Base-by-base conservation (phyloP, 2,329 filamentous ascomycete species). In the Penicillium polonicum region DNA sequence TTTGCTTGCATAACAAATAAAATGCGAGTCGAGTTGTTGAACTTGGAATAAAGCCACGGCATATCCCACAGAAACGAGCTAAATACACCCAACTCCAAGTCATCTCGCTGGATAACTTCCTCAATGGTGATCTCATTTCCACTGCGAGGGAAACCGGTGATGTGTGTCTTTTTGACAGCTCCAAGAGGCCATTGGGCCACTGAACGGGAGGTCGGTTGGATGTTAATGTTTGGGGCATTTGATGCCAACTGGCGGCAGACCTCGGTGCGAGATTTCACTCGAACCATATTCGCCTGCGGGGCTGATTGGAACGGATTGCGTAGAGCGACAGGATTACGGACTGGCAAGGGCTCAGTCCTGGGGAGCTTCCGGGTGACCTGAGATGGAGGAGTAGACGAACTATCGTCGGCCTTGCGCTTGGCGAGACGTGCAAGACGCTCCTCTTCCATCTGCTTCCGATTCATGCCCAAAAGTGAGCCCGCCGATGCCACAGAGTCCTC, bases 61-160 rank as follows among this genome's bases (percentile, higher is more conserved):
- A 88, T 83, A 61, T 97, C 88, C 86, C 90, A 94, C 70, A 93
- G 86, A 65, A 89, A 97, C 0, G 93, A 90, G 65, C 92, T 96
- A 5, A 97, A 77, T 0, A 97, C 83, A 1, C 91, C 92, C 39
- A 91, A 83, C 50, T 89, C 79, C 9, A 97, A 79, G 13, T 87
- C 82, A 2, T 84, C 76, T 60, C 85, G 87, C 71, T 96, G 89
- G 1, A 97, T 75, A 0, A 97, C 84, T 71, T 97, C 92, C 67
- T 96, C 91, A 41, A 97, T 86, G 59, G 87, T 94, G 70, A 97
- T 91, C 61, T 96, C 91, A 60, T 92, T 83, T 5, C 78, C 79
- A 0, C 72, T 79, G 36, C 89, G 81, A 2, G 82, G 78, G 61
- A 83, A 85, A 3, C 88, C 86, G 36, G 79, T 79, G 0, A 85